phyloP scores from a whole-genome alignment of 345 rosid genomes.

The Linum usitatissimum region DNA sequence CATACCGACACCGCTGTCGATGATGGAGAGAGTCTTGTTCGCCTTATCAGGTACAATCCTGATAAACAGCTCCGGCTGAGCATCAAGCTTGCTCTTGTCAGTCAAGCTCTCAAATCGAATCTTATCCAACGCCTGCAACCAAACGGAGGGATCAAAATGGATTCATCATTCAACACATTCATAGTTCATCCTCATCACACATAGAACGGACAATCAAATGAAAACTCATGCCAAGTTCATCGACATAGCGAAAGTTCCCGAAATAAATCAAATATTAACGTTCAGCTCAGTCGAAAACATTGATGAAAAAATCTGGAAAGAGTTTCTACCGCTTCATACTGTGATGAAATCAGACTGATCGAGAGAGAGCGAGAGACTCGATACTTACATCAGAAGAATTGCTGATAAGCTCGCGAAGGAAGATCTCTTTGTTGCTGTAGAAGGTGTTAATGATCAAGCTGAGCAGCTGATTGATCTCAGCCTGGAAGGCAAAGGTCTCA shows the following conservation, averaged over 20 bases:
- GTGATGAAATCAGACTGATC: not conserved
- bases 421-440: constrained; percentile 89
- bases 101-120: constrained; percentile 70
- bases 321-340: not conserved
- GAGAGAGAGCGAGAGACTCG: too few species aligned
- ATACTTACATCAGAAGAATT: constrained; percentile 55
- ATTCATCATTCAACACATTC: not conserved
- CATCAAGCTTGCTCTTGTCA: constrained; percentile 84
- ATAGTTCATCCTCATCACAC: too few species aligned
- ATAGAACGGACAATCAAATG: too few species aligned
- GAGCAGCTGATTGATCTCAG: constrained; percentile 79
- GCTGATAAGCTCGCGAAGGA: constrained; percentile 64
- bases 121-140: constrained; percentile 62
- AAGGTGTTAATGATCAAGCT: constrained; percentile 85
- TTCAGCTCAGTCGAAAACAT: too few species aligned
- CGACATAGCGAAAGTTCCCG: too few species aligned
- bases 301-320: too few species aligned
- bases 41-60: constrained; percentile 60
- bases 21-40: constrained; percentile 60
- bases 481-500: constrained; percentile 90
- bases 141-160: not conserved
- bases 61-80: constrained; percentile 70
- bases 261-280: too few species aligned
- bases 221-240: too few species aligned
- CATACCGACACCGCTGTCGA: constrained; percentile 79